A percentile compares a stretch with the other conserved stretches of the same genome.
Evolutionary conservation across 164 flowering plant species (phyloP).

Genomic region (Tetracentron sinense): DNA sequence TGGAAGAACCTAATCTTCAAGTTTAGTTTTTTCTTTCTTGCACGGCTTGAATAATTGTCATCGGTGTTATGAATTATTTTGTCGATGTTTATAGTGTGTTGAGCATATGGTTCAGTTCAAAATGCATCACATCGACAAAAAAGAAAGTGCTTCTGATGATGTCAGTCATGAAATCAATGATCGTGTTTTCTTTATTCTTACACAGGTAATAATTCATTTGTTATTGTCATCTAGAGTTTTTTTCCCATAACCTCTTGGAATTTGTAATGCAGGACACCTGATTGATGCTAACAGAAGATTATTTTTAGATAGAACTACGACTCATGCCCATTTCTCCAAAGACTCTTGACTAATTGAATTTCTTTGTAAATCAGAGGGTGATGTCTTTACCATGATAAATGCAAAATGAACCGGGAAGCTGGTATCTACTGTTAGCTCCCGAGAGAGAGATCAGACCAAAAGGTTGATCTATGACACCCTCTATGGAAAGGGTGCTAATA

Average conservation of each 20-base stretch:
- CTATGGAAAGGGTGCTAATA: constrained; percentile 93
- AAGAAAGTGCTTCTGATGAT: constrained; percentile 25
- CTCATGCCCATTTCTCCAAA: constrained; percentile 94
- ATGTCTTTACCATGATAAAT: constrained; percentile 85
- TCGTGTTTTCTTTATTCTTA: constrained; percentile 77
- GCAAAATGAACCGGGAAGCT: constrained; percentile 80
- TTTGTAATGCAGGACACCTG: constrained; percentile 67
- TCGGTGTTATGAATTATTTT: not conserved
- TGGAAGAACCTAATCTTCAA: constrained; percentile 99
- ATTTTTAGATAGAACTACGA: constrained; percentile 94
- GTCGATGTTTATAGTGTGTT: constrained; percentile 57
- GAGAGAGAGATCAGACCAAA: constrained; percentile 84
- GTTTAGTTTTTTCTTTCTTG: constrained; percentile 28
- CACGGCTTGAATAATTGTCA: not conserved
- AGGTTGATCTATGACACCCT: constrained; percentile 93
- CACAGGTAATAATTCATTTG: constrained; percentile 52
- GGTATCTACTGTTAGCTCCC: constrained; percentile 48
- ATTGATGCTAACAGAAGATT: constrained; percentile 86
- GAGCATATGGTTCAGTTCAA: constrained; percentile 77
- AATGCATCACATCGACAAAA: constrained; percentile 30
- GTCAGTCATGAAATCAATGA: constrained; percentile 58
- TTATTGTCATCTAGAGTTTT: not conserved
- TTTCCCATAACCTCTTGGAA: not conserved
- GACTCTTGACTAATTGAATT: constrained; percentile 68
- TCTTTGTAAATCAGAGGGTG: constrained; percentile 68